These are phyloP conservation scores for Penstemon davidsonii DNA, from an alignment of 257 asterid genomes.

Conservation along the genomic window DNA sequence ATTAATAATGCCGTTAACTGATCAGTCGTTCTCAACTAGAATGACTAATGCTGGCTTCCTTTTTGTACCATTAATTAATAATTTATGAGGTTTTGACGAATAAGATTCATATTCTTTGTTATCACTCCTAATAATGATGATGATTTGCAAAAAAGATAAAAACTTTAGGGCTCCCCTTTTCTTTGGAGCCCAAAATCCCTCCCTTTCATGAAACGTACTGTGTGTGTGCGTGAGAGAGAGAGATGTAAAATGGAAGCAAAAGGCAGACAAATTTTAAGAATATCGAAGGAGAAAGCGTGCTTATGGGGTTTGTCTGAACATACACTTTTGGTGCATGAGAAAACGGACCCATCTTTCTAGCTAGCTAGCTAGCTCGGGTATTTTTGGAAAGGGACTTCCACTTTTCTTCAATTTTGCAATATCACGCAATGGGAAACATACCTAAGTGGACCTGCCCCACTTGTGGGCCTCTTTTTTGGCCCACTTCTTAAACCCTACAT, in stretches of 20 bases:
- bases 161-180: too few species aligned
- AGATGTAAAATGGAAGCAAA: slow-evolving; percentile 67
- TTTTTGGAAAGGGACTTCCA: slow-evolving; percentile 41
- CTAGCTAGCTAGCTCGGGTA: slow-evolving; percentile 7
- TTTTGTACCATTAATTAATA: slow-evolving; percentile 18
- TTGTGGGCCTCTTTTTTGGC: slow-evolving; percentile 25
- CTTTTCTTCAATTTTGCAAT: slow-evolving; percentile 47
- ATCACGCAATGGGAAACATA: slow-evolving; percentile 63
- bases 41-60: slow-evolving; percentile 7
- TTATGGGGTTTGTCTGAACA: slow-evolving; percentile 37
- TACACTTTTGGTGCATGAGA: slow-evolving; percentile 64
- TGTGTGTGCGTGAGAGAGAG: slow-evolving; percentile 23
- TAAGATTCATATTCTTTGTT: slow-evolving; percentile 23
- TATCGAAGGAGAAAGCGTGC: slow-evolving; percentile 25
- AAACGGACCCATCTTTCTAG: slow-evolving; percentile 30
- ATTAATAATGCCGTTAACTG: slow-evolving; percentile 22
- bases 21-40: slow-evolving; percentile 5
- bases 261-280: slow-evolving; percentile 31
- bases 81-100: slow-evolving; percentile 15
- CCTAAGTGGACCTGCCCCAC: slow-evolving; percentile 57
- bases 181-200: not conserved
- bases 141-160: too few species aligned
- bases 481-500: slow-evolving; percentile 6
- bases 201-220: slow-evolving; percentile 27
- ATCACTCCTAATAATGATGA: slow-evolving; percentile 1